These are phyloP conservation scores for Podila epigama DNA, from an alignment of 192 early-diverging fungal genomes.

Conservation along the genomic window DNA sequence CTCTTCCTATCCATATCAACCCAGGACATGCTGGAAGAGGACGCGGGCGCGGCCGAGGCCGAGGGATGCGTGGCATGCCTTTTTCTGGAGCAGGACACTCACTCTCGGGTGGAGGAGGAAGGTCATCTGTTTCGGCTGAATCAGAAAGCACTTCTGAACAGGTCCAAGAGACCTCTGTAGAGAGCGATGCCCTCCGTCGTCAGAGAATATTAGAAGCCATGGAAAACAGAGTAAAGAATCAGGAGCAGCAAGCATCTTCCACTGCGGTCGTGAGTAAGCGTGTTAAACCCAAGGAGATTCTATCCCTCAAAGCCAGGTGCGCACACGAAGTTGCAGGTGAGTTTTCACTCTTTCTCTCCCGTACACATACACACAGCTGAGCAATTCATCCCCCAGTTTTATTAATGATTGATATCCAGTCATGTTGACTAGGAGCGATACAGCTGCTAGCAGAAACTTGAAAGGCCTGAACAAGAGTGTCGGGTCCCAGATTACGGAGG, in stretches of 20 bases:
- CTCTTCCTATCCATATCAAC: slow-evolving; percentile 16
- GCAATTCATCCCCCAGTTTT: too few species aligned
- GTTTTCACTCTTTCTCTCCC: neutral
- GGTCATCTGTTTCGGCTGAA: neutral
- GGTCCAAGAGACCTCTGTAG: neutral
- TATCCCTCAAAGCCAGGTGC: slow-evolving; percentile 46
- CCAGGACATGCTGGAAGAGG: slow-evolving; percentile 13
- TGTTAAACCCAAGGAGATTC: slow-evolving; percentile 12
- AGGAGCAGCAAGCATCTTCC: neutral
- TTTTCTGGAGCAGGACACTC: slow-evolving; percentile 41
- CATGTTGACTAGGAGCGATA: slow-evolving; percentile 23
- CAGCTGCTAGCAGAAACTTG: slow-evolving; percentile 6
- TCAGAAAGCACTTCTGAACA: neutral
- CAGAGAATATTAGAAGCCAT: slow-evolving; percentile 41
- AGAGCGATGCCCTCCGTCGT: slow-evolving; percentile 10
- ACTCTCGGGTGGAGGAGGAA: slow-evolving; percentile 2
- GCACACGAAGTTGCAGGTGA: slow-evolving; percentile 47
- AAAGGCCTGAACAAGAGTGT: slow-evolving; percentile 18
- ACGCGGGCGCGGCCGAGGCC: slow-evolving; percentile 14
- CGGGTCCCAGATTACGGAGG: slow-evolving; percentile 23
- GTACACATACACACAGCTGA: too few species aligned
- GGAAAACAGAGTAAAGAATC: slow-evolving; percentile 15
- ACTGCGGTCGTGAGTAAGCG: neutral
- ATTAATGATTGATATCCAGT: neutral
- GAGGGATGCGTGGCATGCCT: slow-evolving; percentile 12